Evolutionary conservation across 2,329 filamentous ascomycete genomes (phyloP), one percentile per base, ranked within the genome.

Genomic region (Colletotrichum musae): DNA sequence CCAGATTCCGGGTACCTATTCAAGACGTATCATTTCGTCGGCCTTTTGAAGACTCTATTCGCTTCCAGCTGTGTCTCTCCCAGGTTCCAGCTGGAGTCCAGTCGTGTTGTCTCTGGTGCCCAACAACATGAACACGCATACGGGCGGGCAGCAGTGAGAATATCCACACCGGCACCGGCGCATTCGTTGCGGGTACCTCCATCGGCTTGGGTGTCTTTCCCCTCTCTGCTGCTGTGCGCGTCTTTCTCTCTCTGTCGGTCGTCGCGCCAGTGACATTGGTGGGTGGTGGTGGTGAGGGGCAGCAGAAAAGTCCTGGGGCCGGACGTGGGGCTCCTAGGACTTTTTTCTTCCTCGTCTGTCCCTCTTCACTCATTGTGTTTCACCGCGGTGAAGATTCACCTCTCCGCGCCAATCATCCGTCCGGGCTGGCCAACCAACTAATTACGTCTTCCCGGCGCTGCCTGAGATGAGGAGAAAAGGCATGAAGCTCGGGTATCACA

Each of bases 301-400:
- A 21, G 47, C n/a, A 18, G 12, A 36, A 57, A 66, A 66, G 62
- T 66, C 62, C 62, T 66, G 50, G 45, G 32, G 50, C 36, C 53
- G 18, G 61, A 47, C 56, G 62, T 69, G 66, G 66, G 66, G 66
- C 66, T 66, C 62, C 56, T 66, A 69, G 62, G 62, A 69, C 67
- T 60, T 69, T 69, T 66, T 43, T 18, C 15, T 39, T 39, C 13
- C 36, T 3, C 21, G 21, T 24, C 21, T 4, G 2, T 36, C 41
- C 41, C 41, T 43, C 41, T 43, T 57, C 21, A 24, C 21, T 24
- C 21, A 24, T 2, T 24, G 21, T 24, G 67, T 69, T 69, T 66
- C 67, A 69, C 67, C 51, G 36, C 18, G 56, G 50, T 67, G 56
- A 69, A 69, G 67, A 66, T 54, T 66, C 62, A 61, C 52, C 26